Conservation (phyloP, 148 eudicot species). For the Dianthus caryophyllus region DNA sequence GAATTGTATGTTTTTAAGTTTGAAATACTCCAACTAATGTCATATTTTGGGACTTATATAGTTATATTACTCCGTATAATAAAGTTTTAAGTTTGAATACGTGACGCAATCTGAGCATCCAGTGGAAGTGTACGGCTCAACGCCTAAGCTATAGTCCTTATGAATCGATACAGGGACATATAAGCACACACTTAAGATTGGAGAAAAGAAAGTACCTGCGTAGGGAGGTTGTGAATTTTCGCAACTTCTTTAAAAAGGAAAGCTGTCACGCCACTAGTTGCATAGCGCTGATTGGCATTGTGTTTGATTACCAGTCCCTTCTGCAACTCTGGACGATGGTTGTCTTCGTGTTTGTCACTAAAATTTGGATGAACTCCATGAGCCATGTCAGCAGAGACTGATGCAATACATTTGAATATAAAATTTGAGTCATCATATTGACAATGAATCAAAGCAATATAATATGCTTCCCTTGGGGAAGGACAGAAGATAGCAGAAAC, state of each 20-base stretch:
- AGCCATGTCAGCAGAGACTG: conserved; percentile 99
- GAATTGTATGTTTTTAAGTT: too few species aligned
- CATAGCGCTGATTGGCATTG: conserved; percentile 96
- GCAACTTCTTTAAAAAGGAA: conserved; percentile 95
- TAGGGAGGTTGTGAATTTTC: conserved; percentile 73
- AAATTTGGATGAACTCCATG: conserved; percentile 99
- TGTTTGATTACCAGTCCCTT: conserved; percentile 95
- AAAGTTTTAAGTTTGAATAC: background rate
- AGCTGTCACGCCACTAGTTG: conserved; percentile 86
- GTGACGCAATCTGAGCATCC: background rate
- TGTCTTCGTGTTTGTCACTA: conserved; percentile 85
- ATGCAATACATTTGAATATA: conserved; percentile 7
- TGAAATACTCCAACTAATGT: too few species aligned
- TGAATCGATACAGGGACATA: too few species aligned
- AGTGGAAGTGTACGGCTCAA: background rate
- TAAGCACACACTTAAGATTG: too few species aligned
- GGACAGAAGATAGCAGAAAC: background rate
- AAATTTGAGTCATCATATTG: conserved; percentile 8
- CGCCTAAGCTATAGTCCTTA: background rate
- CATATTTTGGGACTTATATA: too few species aligned
- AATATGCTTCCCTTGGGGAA: background rate
- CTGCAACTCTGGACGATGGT: conserved; percentile 85
- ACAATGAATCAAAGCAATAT: background rate
- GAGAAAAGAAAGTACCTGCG: conserved; percentile 55
- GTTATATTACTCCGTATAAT: too few species aligned